phyloP scores from a whole-genome alignment of 2,329 filamentous ascomycete genomes.

The Microsporum audouinii region DNA sequence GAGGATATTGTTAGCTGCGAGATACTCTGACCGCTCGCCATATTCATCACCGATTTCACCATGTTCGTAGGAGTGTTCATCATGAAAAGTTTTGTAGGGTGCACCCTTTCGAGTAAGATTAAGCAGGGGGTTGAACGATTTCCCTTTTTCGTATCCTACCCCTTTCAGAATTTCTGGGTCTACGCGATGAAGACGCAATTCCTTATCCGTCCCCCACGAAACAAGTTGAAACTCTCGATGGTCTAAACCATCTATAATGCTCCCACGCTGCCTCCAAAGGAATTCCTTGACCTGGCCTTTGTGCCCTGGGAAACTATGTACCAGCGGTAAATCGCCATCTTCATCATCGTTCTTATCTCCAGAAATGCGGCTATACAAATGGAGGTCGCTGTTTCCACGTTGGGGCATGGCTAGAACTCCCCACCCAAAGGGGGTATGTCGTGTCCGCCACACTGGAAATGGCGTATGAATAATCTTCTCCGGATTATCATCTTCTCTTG shows the following conservation, averaged over 20 bases:
- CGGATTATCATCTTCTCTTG: conserved; percentile 49
- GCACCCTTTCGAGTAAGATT: conserved; percentile 74
- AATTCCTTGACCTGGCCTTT: conserved; percentile 73
- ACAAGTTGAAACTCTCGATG: conserved; percentile 85
- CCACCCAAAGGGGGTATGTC: conserved; percentile 80
- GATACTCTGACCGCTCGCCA: neutral
- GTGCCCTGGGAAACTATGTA: conserved; percentile 45
- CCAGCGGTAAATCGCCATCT: conserved; percentile 30
- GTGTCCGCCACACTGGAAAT: conserved; percentile 82
- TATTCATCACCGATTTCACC: neutral
- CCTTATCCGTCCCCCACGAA: conserved; percentile 80
- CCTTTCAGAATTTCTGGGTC: conserved; percentile 52
- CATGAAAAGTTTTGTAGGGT: conserved; percentile 71
- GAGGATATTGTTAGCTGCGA: conserved; percentile 23
- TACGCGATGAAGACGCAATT: conserved; percentile 66
- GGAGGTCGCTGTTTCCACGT: conserved; percentile 70
- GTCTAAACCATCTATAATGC: conserved; percentile 57
- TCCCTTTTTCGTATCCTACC: conserved; percentile 64
- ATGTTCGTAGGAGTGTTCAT: conserved; percentile 24
- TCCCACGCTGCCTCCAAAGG: conserved; percentile 71
- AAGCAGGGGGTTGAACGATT: conserved; percentile 51
- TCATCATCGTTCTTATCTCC: conserved; percentile 19
- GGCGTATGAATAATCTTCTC: conserved; percentile 69
- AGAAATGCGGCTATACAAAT: conserved; percentile 62
- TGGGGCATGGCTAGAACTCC: conserved; percentile 87